These are phyloP conservation scores for Xylaria hypoxylon DNA, from an alignment of 2,329 filamentous ascomycete genomes.

Conservation along the genomic window DNA sequence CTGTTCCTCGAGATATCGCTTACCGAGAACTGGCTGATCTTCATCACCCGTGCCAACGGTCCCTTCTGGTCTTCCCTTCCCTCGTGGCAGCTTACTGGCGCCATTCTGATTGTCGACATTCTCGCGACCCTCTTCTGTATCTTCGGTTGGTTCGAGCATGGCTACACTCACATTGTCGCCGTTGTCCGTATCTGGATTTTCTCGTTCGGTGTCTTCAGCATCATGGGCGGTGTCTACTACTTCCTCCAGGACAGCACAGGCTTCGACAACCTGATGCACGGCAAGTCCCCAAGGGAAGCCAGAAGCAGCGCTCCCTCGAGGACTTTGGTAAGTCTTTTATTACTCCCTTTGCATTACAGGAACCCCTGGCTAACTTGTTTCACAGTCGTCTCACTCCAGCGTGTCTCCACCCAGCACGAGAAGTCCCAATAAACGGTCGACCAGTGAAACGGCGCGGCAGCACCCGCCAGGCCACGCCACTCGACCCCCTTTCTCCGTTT, in stretches of 20 bases:
- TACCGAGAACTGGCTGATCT: slow-evolving; percentile 96
- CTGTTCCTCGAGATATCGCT: slow-evolving; percentile 91
- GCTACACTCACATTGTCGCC: slow-evolving; percentile 80
- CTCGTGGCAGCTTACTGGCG: slow-evolving; percentile 84
- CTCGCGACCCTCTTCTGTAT: slow-evolving; percentile 87
- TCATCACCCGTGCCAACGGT: slow-evolving; percentile 93
- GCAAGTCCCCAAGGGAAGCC: slow-evolving; percentile 84
- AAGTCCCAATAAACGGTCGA: slow-evolving; percentile 73
- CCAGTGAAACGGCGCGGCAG: slow-evolving; percentile 40
- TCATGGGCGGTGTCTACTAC: slow-evolving; percentile 80
- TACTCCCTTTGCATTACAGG: background rate
- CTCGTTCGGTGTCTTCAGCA: slow-evolving; percentile 88
- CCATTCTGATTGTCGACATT: slow-evolving; percentile 84
- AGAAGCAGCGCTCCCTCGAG: slow-evolving; percentile 86
- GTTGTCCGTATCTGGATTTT: slow-evolving; percentile 92
- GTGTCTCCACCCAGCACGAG: slow-evolving; percentile 92
- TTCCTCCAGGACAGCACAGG: slow-evolving; percentile 82
- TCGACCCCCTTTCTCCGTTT: slow-evolving; percentile 42
- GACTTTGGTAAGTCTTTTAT: slow-evolving; percentile 79
- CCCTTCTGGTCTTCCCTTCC: slow-evolving; percentile 92
- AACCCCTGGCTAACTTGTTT: slow-evolving; percentile 60
- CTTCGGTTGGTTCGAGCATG: slow-evolving; percentile 82
- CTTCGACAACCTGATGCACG: slow-evolving; percentile 95
- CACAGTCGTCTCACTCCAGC: slow-evolving; percentile 85
- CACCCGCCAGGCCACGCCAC: slow-evolving; percentile 41